phyloP scores from a whole-genome alignment of 129 eudicot genomes.

The Helianthus annuus region DNA sequence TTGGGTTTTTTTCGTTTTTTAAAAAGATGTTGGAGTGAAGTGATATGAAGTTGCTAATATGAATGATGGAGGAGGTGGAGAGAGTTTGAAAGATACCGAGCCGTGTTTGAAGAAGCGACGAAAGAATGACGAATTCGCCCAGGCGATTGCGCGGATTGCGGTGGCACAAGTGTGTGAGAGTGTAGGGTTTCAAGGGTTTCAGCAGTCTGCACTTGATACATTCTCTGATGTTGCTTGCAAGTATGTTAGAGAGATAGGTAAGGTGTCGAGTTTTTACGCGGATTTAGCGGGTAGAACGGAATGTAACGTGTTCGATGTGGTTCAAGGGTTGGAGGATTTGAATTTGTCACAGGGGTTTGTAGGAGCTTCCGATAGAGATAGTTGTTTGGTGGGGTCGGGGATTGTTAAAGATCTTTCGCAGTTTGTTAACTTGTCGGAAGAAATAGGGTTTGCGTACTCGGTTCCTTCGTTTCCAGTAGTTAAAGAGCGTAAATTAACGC shows the following conservation, averaged over 20 bases:
- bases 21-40: constrained; percentile 40
- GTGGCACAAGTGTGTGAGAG: constrained; percentile 84
- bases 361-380: constrained; percentile 73
- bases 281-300: constrained; percentile 64
- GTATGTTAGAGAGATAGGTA: constrained; percentile 67
- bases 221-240: constrained; percentile 66
- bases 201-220: constrained; percentile 69
- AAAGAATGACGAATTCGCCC: constrained; percentile 54
- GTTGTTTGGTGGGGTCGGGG: constrained; percentile 55
- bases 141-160: constrained; percentile 64
- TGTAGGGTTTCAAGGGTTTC: constrained; percentile 81
- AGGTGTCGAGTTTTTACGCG: constrained; percentile 49
- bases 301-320: constrained; percentile 73
- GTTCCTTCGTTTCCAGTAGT: constrained; percentile 66
- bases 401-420: constrained; percentile 50
- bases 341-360: constrained; percentile 65
- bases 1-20: neutral
- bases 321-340: constrained; percentile 84
- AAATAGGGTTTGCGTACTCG: constrained; percentile 60
- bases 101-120: constrained; percentile 29
- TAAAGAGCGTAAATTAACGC: constrained; percentile 42
- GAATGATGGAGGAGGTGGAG: constrained; percentile 82
- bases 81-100: constrained; percentile 46
- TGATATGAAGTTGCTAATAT: constrained; percentile 80
- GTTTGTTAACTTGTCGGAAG: constrained; percentile 61